Evolutionary conservation across 2,329 filamentous ascomycete species (phyloP), one percentile per base, ranked within the genome.

Genomic region (Aspergillus ochraceoroseus): DNA sequence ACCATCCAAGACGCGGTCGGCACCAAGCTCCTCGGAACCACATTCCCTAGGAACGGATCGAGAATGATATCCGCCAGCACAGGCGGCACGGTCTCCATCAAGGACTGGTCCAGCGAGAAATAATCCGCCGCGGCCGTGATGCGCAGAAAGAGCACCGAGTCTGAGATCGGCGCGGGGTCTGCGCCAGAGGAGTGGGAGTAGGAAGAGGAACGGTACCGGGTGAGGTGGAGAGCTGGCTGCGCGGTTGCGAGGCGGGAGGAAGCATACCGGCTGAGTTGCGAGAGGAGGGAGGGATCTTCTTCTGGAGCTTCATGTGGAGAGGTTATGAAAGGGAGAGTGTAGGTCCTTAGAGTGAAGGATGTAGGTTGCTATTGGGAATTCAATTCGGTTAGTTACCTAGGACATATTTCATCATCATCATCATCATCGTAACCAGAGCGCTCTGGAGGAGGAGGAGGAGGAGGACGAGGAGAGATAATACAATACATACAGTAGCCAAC

Each of bases 11-110:
- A 68, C 8, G 77, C 78, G 1, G 84, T 90, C 13, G 85, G 81
- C 14, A 84, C 56, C 11, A 96, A 70, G 3, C 88, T 94, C 36
- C 72, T 73, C 8, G 92, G 92, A 37, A 96, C 73, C 11, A 88
- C 58, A 67, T 94, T 92, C 56, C 82, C 67, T 27, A 94, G 46
- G 58, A 83, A 96, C 0, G 88, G 88, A 63, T 96, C 92, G 15
- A 98, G 77, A 55, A 95, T 81, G 41, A 83, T 66, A 55, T 98
- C 90, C 36, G 83, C 83, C 38, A 80, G 70, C 3, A 96, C 87
- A 0, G 80, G 77, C 2, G 82, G 82, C 9, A 86, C 83, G 46
- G 74, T 57, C 33, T 70, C 65, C 90, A 96, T 96, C 55, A 95
- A 74, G 1, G 74, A 74, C 46, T 70, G 65, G 59, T 95, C 76